phyloP scores from a whole-genome alignment of 306 rosid genomes.

The Pterocarpus santalinus region DNA sequence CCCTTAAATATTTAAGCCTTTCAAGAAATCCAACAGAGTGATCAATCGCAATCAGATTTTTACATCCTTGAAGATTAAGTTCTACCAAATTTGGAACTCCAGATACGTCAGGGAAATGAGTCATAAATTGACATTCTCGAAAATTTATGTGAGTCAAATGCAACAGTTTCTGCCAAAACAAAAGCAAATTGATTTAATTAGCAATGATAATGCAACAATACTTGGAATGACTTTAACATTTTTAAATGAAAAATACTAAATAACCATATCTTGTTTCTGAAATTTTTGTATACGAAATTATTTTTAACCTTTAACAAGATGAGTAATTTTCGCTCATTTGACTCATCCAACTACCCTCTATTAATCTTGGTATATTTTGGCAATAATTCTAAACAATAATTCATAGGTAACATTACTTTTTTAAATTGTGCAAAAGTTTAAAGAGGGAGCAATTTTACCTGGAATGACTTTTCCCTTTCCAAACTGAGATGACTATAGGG shows the following conservation, averaged over 20 bases:
- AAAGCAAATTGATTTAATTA: neutral
- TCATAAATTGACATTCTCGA: neutral
- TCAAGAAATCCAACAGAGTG: constrained; percentile 1
- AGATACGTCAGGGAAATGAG: neutral
- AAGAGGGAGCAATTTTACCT: neutral
- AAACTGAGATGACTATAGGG: neutral
- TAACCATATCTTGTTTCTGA: too few relatives aligned
- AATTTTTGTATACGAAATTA: too few relatives aligned
- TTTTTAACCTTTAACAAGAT: too few relatives aligned
- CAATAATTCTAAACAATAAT: too few relatives aligned
- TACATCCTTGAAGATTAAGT: neutral
- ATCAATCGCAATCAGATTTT: neutral
- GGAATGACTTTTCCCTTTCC: neutral
- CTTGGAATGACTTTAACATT: too few relatives aligned
- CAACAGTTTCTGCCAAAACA: neutral
- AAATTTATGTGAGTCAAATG: neutral
- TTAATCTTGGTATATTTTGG: too few relatives aligned
- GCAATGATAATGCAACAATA: neutral
- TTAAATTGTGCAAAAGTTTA: neutral
- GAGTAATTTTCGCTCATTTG: too few relatives aligned
- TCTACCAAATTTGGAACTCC: neutral
- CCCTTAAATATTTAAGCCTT: neutral
- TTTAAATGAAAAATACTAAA: too few relatives aligned
- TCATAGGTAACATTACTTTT: too few relatives aligned
- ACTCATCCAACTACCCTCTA: too few relatives aligned